Evolutionary conservation across 1,139 yeast genomes (phyloP).

Genomic region (Scheffersomyces insectosa): DNA sequence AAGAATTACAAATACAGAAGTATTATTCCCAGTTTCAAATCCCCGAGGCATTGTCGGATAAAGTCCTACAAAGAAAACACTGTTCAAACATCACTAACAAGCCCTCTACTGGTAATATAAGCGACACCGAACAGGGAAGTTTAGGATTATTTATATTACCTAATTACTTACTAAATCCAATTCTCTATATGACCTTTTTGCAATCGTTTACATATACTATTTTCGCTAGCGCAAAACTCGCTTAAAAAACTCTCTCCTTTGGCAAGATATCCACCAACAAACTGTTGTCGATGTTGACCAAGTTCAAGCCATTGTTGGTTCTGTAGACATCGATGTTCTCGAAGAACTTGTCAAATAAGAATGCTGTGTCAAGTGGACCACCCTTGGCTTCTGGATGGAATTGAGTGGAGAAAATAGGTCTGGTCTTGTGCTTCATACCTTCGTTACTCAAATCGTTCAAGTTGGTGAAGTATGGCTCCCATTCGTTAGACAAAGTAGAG

Average conservation of each 20-base stretch:
- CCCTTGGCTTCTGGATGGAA: constrained; percentile 99
- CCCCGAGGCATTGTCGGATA: too few relatives aligned
- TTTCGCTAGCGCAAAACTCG: too few relatives aligned
- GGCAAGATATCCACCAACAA: constrained; percentile 80
- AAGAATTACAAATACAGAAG: too few relatives aligned
- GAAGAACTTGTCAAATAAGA: constrained; percentile 87
- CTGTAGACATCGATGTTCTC: constrained; percentile 65
- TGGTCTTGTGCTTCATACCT: constrained; percentile 86
- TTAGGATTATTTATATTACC: too few relatives aligned
- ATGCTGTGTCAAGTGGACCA: constrained; percentile 92
- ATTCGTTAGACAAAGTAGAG: constrained; percentile 69
- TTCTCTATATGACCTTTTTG: too few relatives aligned
- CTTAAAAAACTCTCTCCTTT: constrained; percentile 69
- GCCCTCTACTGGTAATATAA: too few relatives aligned
- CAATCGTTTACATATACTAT: too few relatives aligned
- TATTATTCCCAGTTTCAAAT: too few relatives aligned
- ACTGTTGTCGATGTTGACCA: constrained; percentile 48
- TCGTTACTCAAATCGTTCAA: constrained; percentile 94
- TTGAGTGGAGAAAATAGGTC: constrained; percentile 93
- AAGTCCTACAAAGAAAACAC: too few relatives aligned
- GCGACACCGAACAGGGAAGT: too few relatives aligned
- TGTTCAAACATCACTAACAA: too few relatives aligned
- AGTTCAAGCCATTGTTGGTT: constrained; percentile 40
- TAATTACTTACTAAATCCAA: too few relatives aligned
- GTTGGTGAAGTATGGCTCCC: constrained; percentile 85